These are phyloP conservation scores for Penicillium sp. DNA, from an alignment of 2,329 filamentous ascomycete species.

Conservation along the genomic window DNA sequence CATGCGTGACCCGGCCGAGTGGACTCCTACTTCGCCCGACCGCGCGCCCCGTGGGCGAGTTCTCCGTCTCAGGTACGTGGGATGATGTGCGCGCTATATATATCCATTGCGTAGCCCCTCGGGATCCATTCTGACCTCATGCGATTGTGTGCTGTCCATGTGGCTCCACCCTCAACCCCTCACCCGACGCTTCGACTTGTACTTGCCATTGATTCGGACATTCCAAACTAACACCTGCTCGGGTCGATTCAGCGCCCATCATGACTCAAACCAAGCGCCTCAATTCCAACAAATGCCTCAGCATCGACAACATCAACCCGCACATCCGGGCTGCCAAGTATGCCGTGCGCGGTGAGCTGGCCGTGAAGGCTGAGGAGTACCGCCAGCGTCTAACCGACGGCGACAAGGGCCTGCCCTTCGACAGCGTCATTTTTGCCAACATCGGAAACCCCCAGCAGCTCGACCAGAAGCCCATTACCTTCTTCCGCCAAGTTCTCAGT, in stretches of 20 bases:
- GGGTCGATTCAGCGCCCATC: slow-evolving; percentile 25
- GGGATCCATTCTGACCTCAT: neutral
- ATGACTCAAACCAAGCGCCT: slow-evolving; percentile 30
- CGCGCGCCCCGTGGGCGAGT: slow-evolving; percentile 18
- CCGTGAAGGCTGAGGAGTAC: slow-evolving; percentile 89
- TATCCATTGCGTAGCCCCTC: slow-evolving; percentile 5
- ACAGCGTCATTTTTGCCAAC: slow-evolving; percentile 91
- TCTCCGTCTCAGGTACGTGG: slow-evolving; percentile 30
- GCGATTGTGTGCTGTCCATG: neutral
- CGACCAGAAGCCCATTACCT: slow-evolving; percentile 98
- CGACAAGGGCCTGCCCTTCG: slow-evolving; percentile 69
- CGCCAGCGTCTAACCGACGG: slow-evolving; percentile 65
- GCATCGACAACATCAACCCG: slow-evolving; percentile 86
- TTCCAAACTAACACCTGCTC: slow-evolving; percentile 12
- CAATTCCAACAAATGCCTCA: slow-evolving; percentile 53
- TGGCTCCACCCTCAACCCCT: neutral
- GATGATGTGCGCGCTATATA: slow-evolving; percentile 17
- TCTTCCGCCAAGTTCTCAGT: slow-evolving; percentile 95
- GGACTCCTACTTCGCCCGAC: slow-evolving; percentile 26
- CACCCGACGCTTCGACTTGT: slow-evolving; percentile 2
- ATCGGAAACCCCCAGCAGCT: slow-evolving; percentile 99
- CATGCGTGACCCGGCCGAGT: slow-evolving; percentile 30
- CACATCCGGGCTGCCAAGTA: slow-evolving; percentile 86
- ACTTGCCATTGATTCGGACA: neutral
- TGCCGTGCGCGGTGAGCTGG: slow-evolving; percentile 92